Conservation (phyloP, 371 early-diverging fungal species). For the Syncephalastrum contaminatum region DNA sequence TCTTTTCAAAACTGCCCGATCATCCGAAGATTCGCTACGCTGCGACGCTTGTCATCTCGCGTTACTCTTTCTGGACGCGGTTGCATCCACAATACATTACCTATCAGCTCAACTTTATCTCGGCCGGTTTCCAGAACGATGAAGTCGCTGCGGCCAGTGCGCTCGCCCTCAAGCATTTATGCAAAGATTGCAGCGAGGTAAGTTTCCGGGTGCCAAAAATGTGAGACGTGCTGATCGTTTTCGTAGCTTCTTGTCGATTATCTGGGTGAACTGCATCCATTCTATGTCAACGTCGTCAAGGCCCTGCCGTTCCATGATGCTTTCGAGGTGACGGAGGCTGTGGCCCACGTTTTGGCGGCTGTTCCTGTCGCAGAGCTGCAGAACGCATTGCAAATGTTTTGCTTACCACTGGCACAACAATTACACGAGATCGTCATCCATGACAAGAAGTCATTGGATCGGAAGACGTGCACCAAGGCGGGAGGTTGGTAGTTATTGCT, state of each 20-base stretch:
- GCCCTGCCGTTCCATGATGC: slow-evolving; percentile 71
- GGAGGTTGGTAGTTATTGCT: slow-evolving; percentile 32
- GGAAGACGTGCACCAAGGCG: slow-evolving; percentile 37
- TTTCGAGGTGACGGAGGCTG: slow-evolving; percentile 83
- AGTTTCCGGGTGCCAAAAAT: slow-evolving; percentile 7
- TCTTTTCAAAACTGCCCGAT: slow-evolving; percentile 79
- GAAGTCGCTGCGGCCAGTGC: slow-evolving; percentile 91
- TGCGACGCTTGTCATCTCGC: slow-evolving; percentile 91
- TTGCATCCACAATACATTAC: slow-evolving; percentile 84
- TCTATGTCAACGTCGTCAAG: slow-evolving; percentile 68
- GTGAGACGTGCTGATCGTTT: slow-evolving; percentile 14
- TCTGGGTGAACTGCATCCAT: slow-evolving; percentile 72
- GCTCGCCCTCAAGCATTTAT: slow-evolving; percentile 82
- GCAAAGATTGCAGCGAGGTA: slow-evolving; percentile 87
- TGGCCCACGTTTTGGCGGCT: slow-evolving; percentile 82
- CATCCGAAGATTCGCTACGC: slow-evolving; percentile 94
- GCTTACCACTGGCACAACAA: slow-evolving; percentile 79
- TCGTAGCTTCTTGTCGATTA: slow-evolving; percentile 68
- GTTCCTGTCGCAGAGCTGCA: slow-evolving; percentile 64
- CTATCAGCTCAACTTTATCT: slow-evolving; percentile 86
- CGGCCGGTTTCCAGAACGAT: slow-evolving; percentile 81
- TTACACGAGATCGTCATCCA: slow-evolving; percentile 46
- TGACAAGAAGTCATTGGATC: slow-evolving; percentile 24
- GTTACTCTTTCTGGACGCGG: slow-evolving; percentile 93
- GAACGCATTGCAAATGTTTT: slow-evolving; percentile 76